Percentiles rank a stretch among this genome's conserved stretches.
Conservation (phyloP, 2,329 filamentous ascomycete genomes). For the Colletotrichum acutatum region DNA sequence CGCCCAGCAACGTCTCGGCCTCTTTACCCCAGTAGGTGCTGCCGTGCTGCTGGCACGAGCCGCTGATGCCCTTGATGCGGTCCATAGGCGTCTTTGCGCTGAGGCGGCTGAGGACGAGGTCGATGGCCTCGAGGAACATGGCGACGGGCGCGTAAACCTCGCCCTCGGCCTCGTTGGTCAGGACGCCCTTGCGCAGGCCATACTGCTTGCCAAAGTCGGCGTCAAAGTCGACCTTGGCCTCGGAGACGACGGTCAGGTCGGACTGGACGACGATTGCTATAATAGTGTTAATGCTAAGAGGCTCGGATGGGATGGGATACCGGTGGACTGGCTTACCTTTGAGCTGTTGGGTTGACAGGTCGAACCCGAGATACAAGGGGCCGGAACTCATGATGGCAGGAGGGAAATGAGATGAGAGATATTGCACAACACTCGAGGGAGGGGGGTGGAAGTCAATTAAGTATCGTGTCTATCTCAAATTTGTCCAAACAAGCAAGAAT, state of each 20-base stretch:
- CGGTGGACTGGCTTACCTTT: slow-evolving; percentile 71
- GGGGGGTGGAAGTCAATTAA: background rate
- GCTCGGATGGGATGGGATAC: background rate
- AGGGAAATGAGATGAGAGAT: background rate
- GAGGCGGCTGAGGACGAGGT: slow-evolving; percentile 83
- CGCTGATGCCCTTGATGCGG: slow-evolving; percentile 83
- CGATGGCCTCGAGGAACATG: slow-evolving; percentile 93
- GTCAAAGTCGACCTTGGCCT: slow-evolving; percentile 96
- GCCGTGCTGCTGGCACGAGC: slow-evolving; percentile 96
- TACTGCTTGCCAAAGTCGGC: slow-evolving; percentile 80
- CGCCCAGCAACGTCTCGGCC: slow-evolving; percentile 72
- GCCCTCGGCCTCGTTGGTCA: slow-evolving; percentile 81
- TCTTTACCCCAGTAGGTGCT: slow-evolving; percentile 90
- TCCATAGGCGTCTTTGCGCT: slow-evolving; percentile 72
- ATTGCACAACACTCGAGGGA: background rate
- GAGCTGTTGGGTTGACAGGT: slow-evolving; percentile 95
- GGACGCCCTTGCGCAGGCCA: slow-evolving; percentile 87
- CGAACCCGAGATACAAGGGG: slow-evolving; percentile 89
- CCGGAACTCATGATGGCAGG: slow-evolving; percentile 42
- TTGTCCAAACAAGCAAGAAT: background rate
- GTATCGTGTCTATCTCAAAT: slow-evolving; percentile 4
- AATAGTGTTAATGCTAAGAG: slow-evolving; percentile 1
- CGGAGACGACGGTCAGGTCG: slow-evolving; percentile 80
- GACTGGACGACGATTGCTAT: slow-evolving; percentile 85
- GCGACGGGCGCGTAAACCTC: slow-evolving; percentile 94